Percentiles rank a stretch among this genome's conserved stretches.
Evolutionary conservation across 202 grass and related monocot genomes (phyloP).

Genomic region (Carex arenaria): DNA sequence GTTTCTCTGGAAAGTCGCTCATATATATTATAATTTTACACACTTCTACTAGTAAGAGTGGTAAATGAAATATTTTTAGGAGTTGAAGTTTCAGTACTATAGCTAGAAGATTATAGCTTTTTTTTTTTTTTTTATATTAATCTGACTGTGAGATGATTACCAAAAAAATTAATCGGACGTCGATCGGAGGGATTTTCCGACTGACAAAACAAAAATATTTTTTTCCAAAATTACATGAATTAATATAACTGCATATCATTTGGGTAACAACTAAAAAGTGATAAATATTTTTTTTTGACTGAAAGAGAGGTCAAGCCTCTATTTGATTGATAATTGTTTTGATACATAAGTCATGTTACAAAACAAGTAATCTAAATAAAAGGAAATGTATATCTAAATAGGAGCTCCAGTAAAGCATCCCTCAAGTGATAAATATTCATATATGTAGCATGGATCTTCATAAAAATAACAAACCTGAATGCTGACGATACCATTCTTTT

Average conservation of each 20-base stretch:
- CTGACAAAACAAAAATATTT: neutral
- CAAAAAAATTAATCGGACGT: too few species aligned
- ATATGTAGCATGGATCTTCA: neutral
- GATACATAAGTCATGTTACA: too few species aligned
- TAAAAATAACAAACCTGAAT: slow-evolving; percentile 43
- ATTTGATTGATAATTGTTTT: too few species aligned
- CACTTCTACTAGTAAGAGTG: neutral
- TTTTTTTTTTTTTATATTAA: neutral
- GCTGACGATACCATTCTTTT: slow-evolving; percentile 41
- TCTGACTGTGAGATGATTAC: neutral
- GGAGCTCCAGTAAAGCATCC: too few species aligned
- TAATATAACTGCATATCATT: neutral
- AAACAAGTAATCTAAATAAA: too few species aligned
- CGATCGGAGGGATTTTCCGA: neutral
- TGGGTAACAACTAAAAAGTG: neutral
- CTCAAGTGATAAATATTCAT: neutral
- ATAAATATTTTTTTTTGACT: too few species aligned
- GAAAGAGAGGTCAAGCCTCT: too few species aligned
- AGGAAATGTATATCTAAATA: too few species aligned
- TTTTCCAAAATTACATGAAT: neutral
- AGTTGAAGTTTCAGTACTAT: neutral
- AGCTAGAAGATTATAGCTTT: neutral
- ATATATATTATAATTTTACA: neutral
- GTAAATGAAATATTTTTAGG: neutral
- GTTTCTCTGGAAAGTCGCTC: neutral